Evolutionary conservation across 2,329 filamentous ascomycete genomes (phyloP).

Genomic region (Aspergillus terreus): DNA sequence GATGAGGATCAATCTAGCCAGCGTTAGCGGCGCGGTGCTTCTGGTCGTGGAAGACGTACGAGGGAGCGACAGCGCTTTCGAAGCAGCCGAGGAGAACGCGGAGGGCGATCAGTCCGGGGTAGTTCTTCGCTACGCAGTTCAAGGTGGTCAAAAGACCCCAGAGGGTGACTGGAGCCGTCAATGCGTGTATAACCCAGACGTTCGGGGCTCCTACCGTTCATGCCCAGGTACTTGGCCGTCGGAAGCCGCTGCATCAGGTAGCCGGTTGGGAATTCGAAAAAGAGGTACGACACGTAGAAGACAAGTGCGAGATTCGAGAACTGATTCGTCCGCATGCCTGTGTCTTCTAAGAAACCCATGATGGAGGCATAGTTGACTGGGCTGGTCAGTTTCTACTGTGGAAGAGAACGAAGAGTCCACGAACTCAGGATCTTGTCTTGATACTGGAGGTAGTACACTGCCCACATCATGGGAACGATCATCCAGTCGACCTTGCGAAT

Average conservation of each 20-base stretch:
- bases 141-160: slow-evolving; percentile 49
- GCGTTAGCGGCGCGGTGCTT: not conserved
- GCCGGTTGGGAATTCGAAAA: slow-evolving; percentile 58
- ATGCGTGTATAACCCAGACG: slow-evolving; percentile 16
- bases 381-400: slow-evolving; percentile 47
- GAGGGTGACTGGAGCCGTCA: slow-evolving; percentile 18
- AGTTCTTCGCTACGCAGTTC: slow-evolving; percentile 50
- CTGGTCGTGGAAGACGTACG: slow-evolving; percentile 17
- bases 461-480: slow-evolving; percentile 52
- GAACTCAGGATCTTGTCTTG: slow-evolving; percentile 53
- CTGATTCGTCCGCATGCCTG: slow-evolving; percentile 53
- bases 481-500: slow-evolving; percentile 37
- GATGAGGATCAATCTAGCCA: slow-evolving; percentile 47
- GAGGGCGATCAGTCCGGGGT: slow-evolving; percentile 47
- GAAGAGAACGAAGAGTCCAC: slow-evolving; percentile 45
- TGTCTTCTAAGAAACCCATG: slow-evolving; percentile 57
- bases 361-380: slow-evolving; percentile 52
- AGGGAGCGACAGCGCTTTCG: slow-evolving; percentile 53
- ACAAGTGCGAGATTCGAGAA: slow-evolving; percentile 59
- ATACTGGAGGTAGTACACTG: slow-evolving; percentile 58
- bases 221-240: slow-evolving; percentile 51
- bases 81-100: slow-evolving; percentile 53
- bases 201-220: slow-evolving; percentile 31
- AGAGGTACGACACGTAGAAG: slow-evolving; percentile 57
- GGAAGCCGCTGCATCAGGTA: slow-evolving; percentile 52